Evolutionary conservation across 164 flowering plant genomes (phyloP).

Genomic region (Vitis labrusca): DNA sequence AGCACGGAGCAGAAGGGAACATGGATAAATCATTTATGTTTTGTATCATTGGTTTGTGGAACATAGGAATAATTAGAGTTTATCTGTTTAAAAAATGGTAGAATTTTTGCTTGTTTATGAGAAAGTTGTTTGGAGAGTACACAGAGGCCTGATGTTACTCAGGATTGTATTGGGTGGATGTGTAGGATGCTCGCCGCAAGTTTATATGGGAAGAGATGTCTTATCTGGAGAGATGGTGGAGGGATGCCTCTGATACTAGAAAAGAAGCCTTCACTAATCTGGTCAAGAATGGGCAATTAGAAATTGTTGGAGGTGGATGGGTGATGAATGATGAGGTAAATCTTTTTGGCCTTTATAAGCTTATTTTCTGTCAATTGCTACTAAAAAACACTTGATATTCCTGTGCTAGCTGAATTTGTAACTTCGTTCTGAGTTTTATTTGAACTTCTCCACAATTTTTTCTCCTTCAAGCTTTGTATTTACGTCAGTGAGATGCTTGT

Average conservation of each 20-base stretch:
- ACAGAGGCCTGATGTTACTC: not conserved
- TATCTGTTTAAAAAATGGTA: too few relatives aligned
- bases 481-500: too few relatives aligned
- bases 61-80: too few relatives aligned
- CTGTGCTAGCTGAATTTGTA: not conserved
- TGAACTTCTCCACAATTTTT: too few relatives aligned
- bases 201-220: conserved; percentile 99
- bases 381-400: not conserved
- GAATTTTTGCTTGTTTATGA: not conserved
- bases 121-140: not conserved
- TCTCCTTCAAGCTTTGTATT: too few relatives aligned
- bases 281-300: conserved; percentile 88
- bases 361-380: not conserved
- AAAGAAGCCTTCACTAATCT: conserved; percentile 59
- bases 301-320: conserved; percentile 99
- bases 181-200: conserved; percentile 89
- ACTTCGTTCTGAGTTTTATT: too few relatives aligned
- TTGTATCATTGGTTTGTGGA: too few relatives aligned
- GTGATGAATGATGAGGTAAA: conserved; percentile 99
- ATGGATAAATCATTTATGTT: too few relatives aligned
- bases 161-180: not conserved
- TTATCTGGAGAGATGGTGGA: conserved; percentile 98
- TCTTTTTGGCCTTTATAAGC: not conserved
- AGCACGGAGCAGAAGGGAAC: too few relatives aligned
- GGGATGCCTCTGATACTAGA: conserved; percentile 66